These are phyloP conservation scores for Corchorus olitorius DNA, from an alignment of 345 rosid genomes.

Conservation along the genomic window DNA sequence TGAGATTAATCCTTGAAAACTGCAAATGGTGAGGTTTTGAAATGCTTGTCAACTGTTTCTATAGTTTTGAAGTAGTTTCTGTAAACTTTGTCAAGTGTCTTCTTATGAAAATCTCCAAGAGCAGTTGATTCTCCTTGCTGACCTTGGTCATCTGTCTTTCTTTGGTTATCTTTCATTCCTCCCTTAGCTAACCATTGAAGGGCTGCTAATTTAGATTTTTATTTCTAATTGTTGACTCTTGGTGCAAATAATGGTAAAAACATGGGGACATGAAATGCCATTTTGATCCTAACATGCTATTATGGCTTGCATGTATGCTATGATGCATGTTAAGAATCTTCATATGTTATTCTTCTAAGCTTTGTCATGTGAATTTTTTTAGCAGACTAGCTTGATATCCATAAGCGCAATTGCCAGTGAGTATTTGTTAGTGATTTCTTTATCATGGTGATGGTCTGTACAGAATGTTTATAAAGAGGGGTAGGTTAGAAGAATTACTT, in stretches of 20 bases:
- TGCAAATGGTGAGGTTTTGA: background rate
- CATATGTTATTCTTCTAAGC: background rate
- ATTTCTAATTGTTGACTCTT: background rate
- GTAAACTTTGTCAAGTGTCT: background rate
- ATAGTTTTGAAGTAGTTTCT: background rate
- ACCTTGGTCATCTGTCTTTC: background rate
- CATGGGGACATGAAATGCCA: background rate
- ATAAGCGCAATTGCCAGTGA: background rate
- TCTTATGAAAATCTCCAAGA: background rate
- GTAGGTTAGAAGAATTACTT: background rate
- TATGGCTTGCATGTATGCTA: background rate
- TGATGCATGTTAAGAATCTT: background rate
- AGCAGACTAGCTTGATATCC: background rate
- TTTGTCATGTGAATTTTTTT: background rate
- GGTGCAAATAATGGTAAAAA: background rate
- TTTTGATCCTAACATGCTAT: background rate
- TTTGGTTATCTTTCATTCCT: background rate
- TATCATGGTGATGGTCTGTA: background rate
- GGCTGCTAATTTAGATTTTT: background rate
- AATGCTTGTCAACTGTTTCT: background rate
- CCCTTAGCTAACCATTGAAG: background rate
- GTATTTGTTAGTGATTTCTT: background rate
- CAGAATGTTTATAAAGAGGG: background rate
- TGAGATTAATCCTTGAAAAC: background rate
- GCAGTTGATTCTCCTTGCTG: background rate